These are phyloP conservation scores for Setaria italica DNA, from an alignment of 202 grass and related monocot species.

Conservation along the genomic window DNA sequence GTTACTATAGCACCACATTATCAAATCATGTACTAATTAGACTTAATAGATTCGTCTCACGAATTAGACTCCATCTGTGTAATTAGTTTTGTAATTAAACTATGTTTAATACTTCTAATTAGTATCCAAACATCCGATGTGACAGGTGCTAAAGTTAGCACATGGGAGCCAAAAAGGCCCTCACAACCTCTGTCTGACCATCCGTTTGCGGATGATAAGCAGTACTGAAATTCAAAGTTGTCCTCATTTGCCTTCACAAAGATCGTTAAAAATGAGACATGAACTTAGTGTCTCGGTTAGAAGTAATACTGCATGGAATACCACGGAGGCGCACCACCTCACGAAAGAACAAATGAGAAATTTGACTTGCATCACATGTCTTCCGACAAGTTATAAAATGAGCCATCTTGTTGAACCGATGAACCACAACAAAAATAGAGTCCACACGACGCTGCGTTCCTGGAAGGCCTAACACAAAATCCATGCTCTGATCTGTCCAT, in stretches of 20 bases:
- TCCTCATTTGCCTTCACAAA: neutral
- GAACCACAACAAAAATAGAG: constrained; percentile 6
- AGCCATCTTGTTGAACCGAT: neutral
- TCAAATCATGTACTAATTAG: too few relatives aligned
- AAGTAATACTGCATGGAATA: constrained; percentile 13
- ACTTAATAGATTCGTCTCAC: too few relatives aligned
- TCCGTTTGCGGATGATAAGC: too few relatives aligned
- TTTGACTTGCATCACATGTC: constrained; percentile 6
- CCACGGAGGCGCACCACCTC: constrained; percentile 18
- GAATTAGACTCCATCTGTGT: too few relatives aligned
- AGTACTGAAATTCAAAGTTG: neutral
- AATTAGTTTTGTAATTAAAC: too few relatives aligned
- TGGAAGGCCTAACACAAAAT: constrained; percentile 36
- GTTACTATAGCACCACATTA: too few relatives aligned
- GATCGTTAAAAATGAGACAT: constrained; percentile 21
- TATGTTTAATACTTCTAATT: too few relatives aligned
- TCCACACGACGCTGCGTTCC: neutral
- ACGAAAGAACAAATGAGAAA: neutral
- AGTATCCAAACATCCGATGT: too few relatives aligned
- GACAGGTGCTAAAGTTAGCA: too few relatives aligned
- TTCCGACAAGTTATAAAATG: constrained; percentile 7
- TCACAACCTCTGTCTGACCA: too few relatives aligned
- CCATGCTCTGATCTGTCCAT: constrained; percentile 22
- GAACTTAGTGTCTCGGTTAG: constrained; percentile 29
- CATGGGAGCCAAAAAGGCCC: too few relatives aligned